Percentiles rank a stretch among this genome's conserved stretches.
Conservation (phyloP, 2,329 filamentous ascomycete genomes). For the Tolypocladium amazonense region DNA sequence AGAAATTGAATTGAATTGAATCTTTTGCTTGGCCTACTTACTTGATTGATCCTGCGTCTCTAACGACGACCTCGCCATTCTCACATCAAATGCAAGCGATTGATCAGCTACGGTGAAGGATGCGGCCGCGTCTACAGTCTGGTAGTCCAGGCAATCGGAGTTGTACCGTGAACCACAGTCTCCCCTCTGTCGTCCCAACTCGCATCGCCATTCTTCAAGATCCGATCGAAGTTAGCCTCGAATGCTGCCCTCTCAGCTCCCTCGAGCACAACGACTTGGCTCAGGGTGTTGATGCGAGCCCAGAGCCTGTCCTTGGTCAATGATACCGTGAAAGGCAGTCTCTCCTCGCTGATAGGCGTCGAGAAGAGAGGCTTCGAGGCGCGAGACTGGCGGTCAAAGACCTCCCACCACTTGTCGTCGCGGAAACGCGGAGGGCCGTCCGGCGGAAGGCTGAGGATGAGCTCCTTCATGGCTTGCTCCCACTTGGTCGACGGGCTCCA, state of each 20-base stretch:
- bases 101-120: not conserved
- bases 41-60: not conserved
- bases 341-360: conserved; percentile 48
- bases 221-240: conserved; percentile 40
- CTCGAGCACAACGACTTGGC: conserved; percentile 52
- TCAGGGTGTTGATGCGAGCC: conserved; percentile 54
- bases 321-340: conserved; percentile 46
- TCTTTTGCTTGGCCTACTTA: not conserved
- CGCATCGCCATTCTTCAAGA: conserved; percentile 39
- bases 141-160: conserved; percentile 52
- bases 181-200: conserved; percentile 51
- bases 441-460: conserved; percentile 37
- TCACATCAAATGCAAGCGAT: not conserved
- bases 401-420: conserved; percentile 49
- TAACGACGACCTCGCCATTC: not conserved
- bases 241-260: conserved; percentile 38
- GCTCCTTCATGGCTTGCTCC: conserved; percentile 51
- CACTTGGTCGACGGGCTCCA: conserved; percentile 48
- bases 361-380: conserved; percentile 40
- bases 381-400: conserved; percentile 51
- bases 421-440: conserved; percentile 57
- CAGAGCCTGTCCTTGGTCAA: conserved; percentile 50
- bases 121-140: conserved; percentile 20
- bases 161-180: conserved; percentile 53
- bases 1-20: not conserved